phyloP scores from a whole-genome alignment of 179 eudicot genomes.

The Corrigiola litoralis region DNA sequence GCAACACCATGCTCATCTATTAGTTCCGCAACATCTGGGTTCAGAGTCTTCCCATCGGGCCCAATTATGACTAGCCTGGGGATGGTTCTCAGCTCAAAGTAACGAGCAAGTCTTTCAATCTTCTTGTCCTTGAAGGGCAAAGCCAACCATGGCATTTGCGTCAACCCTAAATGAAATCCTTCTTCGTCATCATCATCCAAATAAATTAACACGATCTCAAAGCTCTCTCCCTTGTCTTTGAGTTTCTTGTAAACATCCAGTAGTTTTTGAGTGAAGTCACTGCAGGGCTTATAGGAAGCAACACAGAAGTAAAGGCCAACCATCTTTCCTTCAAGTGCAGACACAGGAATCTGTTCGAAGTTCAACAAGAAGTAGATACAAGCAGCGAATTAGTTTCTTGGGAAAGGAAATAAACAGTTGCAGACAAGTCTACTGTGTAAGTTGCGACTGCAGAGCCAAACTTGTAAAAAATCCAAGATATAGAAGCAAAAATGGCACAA shows the following conservation, averaged over 20 bases:
- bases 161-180: slow-evolving; percentile 36
- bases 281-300: slow-evolving; percentile 34
- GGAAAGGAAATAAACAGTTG: not conserved
- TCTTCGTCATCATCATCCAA: slow-evolving; percentile 59
- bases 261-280: slow-evolving; percentile 54
- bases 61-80: slow-evolving; percentile 65
- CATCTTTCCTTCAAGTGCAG: slow-evolving; percentile 76
- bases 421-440: not conserved
- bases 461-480: not conserved
- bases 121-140: slow-evolving; percentile 70
- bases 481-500: not conserved
- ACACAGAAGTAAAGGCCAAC: slow-evolving; percentile 68
- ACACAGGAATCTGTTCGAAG: slow-evolving; percentile 42
- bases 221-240: slow-evolving; percentile 55
- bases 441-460: not conserved
- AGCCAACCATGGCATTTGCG: slow-evolving; percentile 55
- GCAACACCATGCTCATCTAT: slow-evolving; percentile 62
- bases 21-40: slow-evolving; percentile 55
- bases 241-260: slow-evolving; percentile 40
- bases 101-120: slow-evolving; percentile 50
- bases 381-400: slow-evolving; percentile 2
- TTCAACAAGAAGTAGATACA: slow-evolving; percentile 3
- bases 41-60: slow-evolving; percentile 75
- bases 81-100: slow-evolving; percentile 55
- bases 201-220: slow-evolving; percentile 68